phyloP scores from a whole-genome alignment of 441 rosid species.

The Breynia disticha region DNA sequence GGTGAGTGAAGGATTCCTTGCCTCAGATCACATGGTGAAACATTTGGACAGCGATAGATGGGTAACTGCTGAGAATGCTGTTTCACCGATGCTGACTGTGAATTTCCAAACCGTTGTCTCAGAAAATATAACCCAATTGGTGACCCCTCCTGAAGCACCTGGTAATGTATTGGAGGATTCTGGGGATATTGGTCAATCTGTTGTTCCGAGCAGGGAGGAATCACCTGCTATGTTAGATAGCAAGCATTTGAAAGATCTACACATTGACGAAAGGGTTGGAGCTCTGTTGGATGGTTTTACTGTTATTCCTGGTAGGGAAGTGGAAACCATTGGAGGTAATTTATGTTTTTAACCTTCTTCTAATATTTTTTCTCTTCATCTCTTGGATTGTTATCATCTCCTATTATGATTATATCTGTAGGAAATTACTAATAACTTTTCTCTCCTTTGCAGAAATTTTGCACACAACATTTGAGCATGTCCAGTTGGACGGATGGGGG shows the following conservation, averaged over 20 bases:
- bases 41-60: constrained; percentile 83
- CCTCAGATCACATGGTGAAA: constrained; percentile 84
- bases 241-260: constrained; percentile 37
- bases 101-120: constrained; percentile 60
- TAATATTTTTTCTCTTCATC: background rate
- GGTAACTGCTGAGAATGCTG: constrained; percentile 95
- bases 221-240: constrained; percentile 18
- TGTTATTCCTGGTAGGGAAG: constrained; percentile 68
- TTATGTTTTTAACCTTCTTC: constrained; percentile 6
- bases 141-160: constrained; percentile 94
- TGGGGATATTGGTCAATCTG: constrained; percentile 39
- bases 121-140: constrained; percentile 67
- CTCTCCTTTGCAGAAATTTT: constrained; percentile 53
- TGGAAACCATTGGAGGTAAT: constrained; percentile 80
- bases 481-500: constrained; percentile 39
- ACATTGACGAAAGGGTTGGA: constrained; percentile 64
- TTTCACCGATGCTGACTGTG: constrained; percentile 59
- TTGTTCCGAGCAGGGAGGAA: constrained; percentile 30
- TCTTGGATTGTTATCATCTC: background rate
- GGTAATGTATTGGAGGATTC: constrained; percentile 74
- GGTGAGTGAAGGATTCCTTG: constrained; percentile 72
- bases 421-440: constrained; percentile 10
- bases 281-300: constrained; percentile 65
- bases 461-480: constrained; percentile 51
- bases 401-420: background rate